Evolutionary conservation across 768 basidiomycete genomes (phyloP), one percentile per base, ranked within the genome.

Genomic region (Hygrocybe punicea): DNA sequence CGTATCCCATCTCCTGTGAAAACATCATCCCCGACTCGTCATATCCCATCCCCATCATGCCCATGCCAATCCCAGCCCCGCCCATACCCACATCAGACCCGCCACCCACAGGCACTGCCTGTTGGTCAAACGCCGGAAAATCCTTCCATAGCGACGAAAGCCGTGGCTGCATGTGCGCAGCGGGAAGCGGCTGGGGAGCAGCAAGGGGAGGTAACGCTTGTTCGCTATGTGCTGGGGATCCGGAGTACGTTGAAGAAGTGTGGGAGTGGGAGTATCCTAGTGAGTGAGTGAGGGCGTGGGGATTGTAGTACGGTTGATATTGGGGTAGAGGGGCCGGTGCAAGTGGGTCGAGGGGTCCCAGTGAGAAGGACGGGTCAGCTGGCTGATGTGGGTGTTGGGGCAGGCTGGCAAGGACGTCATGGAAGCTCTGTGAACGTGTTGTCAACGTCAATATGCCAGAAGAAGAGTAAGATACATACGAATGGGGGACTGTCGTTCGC

Each of bases 171-270:
- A 37, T 23, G 11, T 14, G 53, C 19, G 13, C 17, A 37, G 53
- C 37, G 5, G 14, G 37, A 6, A 29, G 63, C 0, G 67, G 68
- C 35, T 66, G 65, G 2, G 67, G 67, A 2, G 69, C 69, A 54
- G 65, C 51, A 23, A 65, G 45, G 11, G n/a, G 33, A 11, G 65
- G 58, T 34, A 48, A 48, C 13, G 57, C 35, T 24, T 50, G 35
- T 3, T 64, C 64, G n/a, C 66, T 47, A 21, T 59, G 70, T 0
- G 71, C 65, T 0, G 78, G 76, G 0, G 79, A 80, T 1, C 76
- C 75, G 0, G 76, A 73, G 62, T 79, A 80, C 5, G 70, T 66
- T 2, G 79, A 76, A 0, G 79, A 78, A 0, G 78, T 67, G 6
- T 69, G 65, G 1, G 77, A 75, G 5, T 39, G 29, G 33, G 65